These are phyloP conservation scores for Aspergillus panamensis DNA, from an alignment of 495 filamentous ascomycete species.

Conservation along the genomic window DNA sequence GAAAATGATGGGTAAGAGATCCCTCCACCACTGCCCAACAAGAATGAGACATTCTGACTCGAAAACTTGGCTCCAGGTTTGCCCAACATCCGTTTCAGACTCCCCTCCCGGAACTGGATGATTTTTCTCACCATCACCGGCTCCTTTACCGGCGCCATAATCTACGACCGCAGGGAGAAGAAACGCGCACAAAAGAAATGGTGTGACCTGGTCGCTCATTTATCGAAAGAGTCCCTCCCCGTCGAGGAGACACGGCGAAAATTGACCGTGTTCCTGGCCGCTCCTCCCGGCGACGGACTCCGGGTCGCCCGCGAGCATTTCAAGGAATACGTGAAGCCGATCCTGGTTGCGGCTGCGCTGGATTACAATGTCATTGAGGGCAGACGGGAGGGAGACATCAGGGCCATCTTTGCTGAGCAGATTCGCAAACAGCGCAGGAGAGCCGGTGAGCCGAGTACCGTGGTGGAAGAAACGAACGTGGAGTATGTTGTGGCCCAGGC, in stretches of 20 bases:
- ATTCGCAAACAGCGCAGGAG: slow-evolving; percentile 65
- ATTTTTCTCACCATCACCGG: slow-evolving; percentile 84
- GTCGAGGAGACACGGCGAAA: slow-evolving; percentile 73
- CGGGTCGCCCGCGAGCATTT: slow-evolving; percentile 85
- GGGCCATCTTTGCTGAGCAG: slow-evolving; percentile 75
- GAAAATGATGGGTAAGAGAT: slow-evolving; percentile 62
- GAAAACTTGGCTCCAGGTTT: slow-evolving; percentile 45
- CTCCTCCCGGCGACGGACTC: slow-evolving; percentile 81
- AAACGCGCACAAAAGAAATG: slow-evolving; percentile 78
- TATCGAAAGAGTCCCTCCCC: slow-evolving; percentile 71
- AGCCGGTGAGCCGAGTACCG: slow-evolving; percentile 47
- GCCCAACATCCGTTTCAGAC: slow-evolving; percentile 72
- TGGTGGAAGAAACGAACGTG: slow-evolving; percentile 32
- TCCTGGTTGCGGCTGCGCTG: slow-evolving; percentile 82
- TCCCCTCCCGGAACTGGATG: slow-evolving; percentile 96
- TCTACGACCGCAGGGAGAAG: slow-evolving; percentile 91
- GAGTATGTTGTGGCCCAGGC: slow-evolving; percentile 56
- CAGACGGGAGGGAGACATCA: slow-evolving; percentile 79
- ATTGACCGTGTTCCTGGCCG: slow-evolving; percentile 79
- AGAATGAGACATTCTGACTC: neutral
- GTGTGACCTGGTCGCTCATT: slow-evolving; percentile 79
- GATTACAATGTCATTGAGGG: slow-evolving; percentile 97
- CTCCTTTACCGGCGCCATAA: slow-evolving; percentile 69
- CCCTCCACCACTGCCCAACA: neutral
- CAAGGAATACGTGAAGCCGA: slow-evolving; percentile 90